These are phyloP conservation scores for Podospora didyma DNA, from an alignment of 495 filamentous ascomycete species.

Conservation along the genomic window DNA sequence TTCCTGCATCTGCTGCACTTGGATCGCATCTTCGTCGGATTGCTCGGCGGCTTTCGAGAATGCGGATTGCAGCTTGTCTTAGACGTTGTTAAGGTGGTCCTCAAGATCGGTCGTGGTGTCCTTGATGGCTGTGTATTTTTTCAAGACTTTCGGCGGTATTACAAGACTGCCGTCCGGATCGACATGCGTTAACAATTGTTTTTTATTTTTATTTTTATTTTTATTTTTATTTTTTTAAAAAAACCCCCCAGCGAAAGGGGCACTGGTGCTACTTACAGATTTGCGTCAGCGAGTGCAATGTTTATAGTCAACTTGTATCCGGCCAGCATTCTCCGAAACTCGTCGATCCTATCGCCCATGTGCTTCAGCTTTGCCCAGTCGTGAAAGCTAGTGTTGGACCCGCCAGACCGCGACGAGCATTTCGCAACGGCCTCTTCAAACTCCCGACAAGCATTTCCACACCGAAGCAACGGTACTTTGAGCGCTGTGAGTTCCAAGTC, in stretches of 20 bases:
- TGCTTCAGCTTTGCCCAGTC: slow-evolving; percentile 19
- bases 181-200: too few relatives aligned
- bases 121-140: not conserved
- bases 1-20: slow-evolving; percentile 31
- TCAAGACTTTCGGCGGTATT: not conserved
- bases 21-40: slow-evolving; percentile 26
- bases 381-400: slow-evolving; percentile 11
- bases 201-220: too few relatives aligned
- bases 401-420: slow-evolving; percentile 6
- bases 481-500: slow-evolving; percentile 3
- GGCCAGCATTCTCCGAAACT: slow-evolving; percentile 13
- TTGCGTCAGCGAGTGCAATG: slow-evolving; percentile 13
- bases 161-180: not conserved
- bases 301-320: slow-evolving; percentile 18
- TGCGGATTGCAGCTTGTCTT: not conserved
- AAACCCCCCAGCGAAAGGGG: too few relatives aligned
- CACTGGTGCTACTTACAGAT: slow-evolving; percentile 24
- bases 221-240: too few relatives aligned
- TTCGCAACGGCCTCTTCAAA: slow-evolving; percentile 13
- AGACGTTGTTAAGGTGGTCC: not conserved
- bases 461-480: slow-evolving; percentile 12
- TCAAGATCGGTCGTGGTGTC: not conserved
- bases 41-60: slow-evolving; percentile 5
- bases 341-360: slow-evolving; percentile 14
- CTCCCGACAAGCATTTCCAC: slow-evolving; percentile 13